Conservation (phyloP, 2,329 filamentous ascomycete species). For the Fusarium proliferatum region DNA sequence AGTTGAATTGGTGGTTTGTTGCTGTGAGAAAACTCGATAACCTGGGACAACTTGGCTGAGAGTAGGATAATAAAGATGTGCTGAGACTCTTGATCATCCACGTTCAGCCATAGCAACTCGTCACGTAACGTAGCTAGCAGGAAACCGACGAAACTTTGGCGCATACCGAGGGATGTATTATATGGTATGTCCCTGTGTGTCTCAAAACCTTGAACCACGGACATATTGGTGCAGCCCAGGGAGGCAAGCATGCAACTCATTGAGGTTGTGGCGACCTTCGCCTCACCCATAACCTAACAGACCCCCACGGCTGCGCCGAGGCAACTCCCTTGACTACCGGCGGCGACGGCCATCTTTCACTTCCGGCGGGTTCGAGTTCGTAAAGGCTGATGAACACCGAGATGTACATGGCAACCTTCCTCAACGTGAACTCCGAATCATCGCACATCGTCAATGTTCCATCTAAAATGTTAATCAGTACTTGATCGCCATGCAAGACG, state of each 20-base stretch:
- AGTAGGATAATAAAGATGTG: background rate
- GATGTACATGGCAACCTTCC: constrained; percentile 51
- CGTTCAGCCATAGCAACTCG: background rate
- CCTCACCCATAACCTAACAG: constrained; percentile 50
- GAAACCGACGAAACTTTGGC: background rate
- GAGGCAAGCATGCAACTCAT: background rate
- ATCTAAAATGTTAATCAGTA: constrained; percentile 43
- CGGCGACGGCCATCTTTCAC: constrained; percentile 44
- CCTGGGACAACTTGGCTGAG: too few species aligned
- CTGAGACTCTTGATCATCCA: background rate
- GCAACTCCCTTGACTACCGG: constrained; percentile 41
- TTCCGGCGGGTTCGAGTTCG: constrained; percentile 48
- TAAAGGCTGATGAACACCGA: constrained; percentile 52
- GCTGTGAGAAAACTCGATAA: too few species aligned
- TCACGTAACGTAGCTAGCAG: background rate
- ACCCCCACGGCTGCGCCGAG: constrained; percentile 44
- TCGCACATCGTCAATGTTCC: constrained; percentile 49
- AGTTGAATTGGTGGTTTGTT: background rate
- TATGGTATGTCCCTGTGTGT: background rate
- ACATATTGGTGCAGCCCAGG: background rate
- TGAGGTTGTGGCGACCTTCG: constrained; percentile 32
- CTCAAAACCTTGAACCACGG: background rate
- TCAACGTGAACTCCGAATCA: constrained; percentile 47
- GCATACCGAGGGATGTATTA: background rate
- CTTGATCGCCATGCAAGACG: background rate